Evolutionary conservation across 2,329 filamentous ascomycete species (phyloP).

Genomic region (Aspergillus pseudoviridinutans): DNA sequence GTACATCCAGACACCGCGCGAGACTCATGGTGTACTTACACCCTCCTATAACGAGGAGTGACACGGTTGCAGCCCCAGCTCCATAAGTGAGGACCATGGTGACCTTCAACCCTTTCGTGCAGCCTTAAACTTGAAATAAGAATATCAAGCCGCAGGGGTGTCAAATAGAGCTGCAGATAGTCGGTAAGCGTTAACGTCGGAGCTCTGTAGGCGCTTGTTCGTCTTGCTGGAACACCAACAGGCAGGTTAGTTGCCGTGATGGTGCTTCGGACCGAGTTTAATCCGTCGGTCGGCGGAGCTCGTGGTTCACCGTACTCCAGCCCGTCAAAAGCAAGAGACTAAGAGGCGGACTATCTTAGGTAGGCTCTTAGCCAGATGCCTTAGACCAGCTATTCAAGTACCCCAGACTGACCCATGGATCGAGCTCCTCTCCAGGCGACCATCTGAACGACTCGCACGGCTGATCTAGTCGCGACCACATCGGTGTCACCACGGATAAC

Average conservation of each 20-base stretch:
- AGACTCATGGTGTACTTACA: constrained; percentile 56
- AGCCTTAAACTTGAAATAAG: constrained; percentile 16
- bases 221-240: constrained; percentile 7
- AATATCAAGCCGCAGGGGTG: constrained; percentile 14
- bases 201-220: constrained; percentile 10
- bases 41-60: constrained; percentile 69
- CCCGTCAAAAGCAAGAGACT: not conserved
- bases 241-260: constrained; percentile 6
- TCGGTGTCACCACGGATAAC: not conserved
- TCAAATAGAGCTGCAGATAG: constrained; percentile 13
- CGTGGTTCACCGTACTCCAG: not conserved
- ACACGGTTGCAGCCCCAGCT: constrained; percentile 62
- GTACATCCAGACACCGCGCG: constrained; percentile 9
- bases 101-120: constrained; percentile 20
- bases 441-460: constrained; percentile 6
- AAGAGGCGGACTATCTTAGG: not conserved
- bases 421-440: constrained; percentile 9
- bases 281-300: constrained; percentile 17
- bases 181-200: constrained; percentile 4
- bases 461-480: constrained; percentile 6
- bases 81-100: constrained; percentile 71
- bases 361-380: not conserved
- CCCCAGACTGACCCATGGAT: constrained; percentile 28
- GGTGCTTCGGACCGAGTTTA: constrained; percentile 27
- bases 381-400: constrained; percentile 7